These are phyloP conservation scores for Tilletiopsis washingtonensis DNA, from an alignment of 1,284 basidiomycete species.

Conservation along the genomic window DNA sequence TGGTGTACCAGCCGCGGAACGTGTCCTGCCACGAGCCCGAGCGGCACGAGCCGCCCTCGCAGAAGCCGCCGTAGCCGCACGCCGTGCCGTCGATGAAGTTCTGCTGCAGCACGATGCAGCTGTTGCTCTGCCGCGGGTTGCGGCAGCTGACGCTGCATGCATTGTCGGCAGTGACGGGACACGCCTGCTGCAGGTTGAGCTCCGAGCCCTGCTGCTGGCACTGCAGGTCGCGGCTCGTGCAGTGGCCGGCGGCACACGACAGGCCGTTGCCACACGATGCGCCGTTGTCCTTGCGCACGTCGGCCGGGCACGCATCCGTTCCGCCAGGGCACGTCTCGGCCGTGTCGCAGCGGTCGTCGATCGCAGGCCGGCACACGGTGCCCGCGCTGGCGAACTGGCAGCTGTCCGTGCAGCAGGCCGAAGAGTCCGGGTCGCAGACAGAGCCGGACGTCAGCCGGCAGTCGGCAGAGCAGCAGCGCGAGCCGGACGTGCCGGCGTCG, in stretches of 20 bases:
- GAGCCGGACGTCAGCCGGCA: constrained; percentile 69
- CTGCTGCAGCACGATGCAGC: constrained; percentile 69
- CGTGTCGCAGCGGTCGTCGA: constrained; percentile 64
- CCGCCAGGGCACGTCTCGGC: constrained; percentile 73
- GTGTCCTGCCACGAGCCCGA: constrained; percentile 60
- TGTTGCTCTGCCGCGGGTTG: constrained; percentile 56
- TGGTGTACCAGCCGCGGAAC: constrained; percentile 55
- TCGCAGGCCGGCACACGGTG: constrained; percentile 63
- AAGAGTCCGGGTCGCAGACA: constrained; percentile 71
- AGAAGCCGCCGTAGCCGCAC: constrained; percentile 62
- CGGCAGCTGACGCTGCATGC: constrained; percentile 73
- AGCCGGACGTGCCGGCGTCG: constrained; percentile 67
- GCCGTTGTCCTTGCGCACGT: constrained; percentile 64
- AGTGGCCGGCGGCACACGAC: constrained; percentile 70
- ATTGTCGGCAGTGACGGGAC: constrained; percentile 54
- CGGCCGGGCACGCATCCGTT: constrained; percentile 64
- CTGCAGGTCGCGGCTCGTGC: constrained; percentile 70
- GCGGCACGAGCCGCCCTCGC: constrained; percentile 58
- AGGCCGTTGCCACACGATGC: constrained; percentile 52
- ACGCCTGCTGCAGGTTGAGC: constrained; percentile 57
- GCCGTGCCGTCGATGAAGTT: constrained; percentile 74
- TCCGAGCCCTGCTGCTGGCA: constrained; percentile 61
- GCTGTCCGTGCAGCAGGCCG: constrained; percentile 64
- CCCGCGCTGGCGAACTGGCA: constrained; percentile 63
- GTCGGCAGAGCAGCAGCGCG: constrained; percentile 63